Evolutionary conservation across 2,329 filamentous ascomycete genomes (phyloP).

Genomic region (Rugonectria rugulosa): DNA sequence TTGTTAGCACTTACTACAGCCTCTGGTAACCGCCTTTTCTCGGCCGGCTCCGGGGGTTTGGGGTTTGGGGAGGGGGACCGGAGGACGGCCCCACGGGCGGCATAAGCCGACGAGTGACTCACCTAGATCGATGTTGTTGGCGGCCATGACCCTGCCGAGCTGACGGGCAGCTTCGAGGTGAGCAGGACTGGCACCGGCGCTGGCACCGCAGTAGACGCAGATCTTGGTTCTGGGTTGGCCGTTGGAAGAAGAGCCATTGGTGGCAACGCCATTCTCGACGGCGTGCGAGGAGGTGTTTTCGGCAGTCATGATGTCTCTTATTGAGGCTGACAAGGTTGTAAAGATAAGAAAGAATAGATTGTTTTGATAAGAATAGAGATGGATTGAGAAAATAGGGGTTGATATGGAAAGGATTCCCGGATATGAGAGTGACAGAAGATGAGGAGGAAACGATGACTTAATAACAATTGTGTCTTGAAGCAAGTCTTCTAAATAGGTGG

Average conservation of each 20-base stretch:
- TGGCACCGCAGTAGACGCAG: slow-evolving; percentile 94
- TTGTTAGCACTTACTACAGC: no score
- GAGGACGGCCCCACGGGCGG: neutral
- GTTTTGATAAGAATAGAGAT: neutral
- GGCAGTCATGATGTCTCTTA: slow-evolving; percentile 39
- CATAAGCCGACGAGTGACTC: slow-evolving; percentile 32
- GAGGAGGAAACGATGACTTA: neutral
- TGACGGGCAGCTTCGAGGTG: slow-evolving; percentile 81
- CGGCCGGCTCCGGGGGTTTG: slow-evolving; percentile 2
- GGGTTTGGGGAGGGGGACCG: neutral
- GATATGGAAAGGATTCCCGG: neutral
- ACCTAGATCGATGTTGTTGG: slow-evolving; percentile 79
- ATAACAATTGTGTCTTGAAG: neutral
- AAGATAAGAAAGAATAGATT: neutral
- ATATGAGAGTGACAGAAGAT: neutral
- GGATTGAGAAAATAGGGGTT: neutral
- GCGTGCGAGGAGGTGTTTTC: slow-evolving; percentile 32
- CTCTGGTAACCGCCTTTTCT: no score
- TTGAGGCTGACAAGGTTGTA: neutral
- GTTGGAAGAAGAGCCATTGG: slow-evolving; percentile 36
- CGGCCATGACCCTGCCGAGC: slow-evolving; percentile 77
- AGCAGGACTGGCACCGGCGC: slow-evolving; percentile 72
- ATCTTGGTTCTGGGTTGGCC: slow-evolving; percentile 66
- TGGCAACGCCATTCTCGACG: slow-evolving; percentile 35
- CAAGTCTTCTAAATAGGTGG: neutral